Evolutionary conservation across 805 yeast species (phyloP).

Genomic region (Spathaspora gorwiae): DNA sequence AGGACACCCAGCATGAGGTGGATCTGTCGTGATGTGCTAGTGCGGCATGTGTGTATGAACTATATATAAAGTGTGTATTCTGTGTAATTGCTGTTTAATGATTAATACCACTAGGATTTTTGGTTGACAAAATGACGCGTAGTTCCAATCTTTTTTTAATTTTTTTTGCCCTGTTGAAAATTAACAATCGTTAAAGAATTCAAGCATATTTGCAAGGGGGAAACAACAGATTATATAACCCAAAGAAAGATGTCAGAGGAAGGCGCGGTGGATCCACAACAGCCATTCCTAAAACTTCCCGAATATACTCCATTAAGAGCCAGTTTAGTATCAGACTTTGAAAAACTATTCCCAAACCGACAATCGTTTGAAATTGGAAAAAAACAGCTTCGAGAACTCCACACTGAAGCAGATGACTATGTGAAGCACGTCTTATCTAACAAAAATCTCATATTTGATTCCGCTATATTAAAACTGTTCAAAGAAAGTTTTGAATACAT

Average conservation of each 20-base stretch:
- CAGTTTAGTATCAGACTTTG: constrained; percentile 11
- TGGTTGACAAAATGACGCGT: too few species aligned
- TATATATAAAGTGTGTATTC: too few species aligned
- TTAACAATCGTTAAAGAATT: too few species aligned
- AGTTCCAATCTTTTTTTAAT: too few species aligned
- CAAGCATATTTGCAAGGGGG: too few species aligned
- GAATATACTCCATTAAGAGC: constrained; percentile 12
- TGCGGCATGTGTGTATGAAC: too few species aligned
- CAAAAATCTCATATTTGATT: constrained; percentile 6
- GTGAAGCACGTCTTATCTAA: constrained; percentile 8
- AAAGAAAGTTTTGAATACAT: constrained; percentile 13
- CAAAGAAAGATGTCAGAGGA: too few species aligned
- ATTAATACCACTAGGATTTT: too few species aligned
- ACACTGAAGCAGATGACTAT: constrained; percentile 10
- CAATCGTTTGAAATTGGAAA: constrained; percentile 8
- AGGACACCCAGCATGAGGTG: background rate
- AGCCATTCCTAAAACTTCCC: constrained; percentile 6
- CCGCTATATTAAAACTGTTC: constrained; percentile 4
- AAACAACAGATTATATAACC: too few species aligned
- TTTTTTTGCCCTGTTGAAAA: too few species aligned
- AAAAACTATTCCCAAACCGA: constrained; percentile 1
- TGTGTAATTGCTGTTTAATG: too few species aligned
- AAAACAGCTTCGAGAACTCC: constrained; percentile 7
- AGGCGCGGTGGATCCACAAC: too few species aligned
- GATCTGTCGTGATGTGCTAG: background rate